Evolutionary conservation across 169 alveolate species (phyloP).

Genomic region (Eimeria nieschulzi): DNA sequence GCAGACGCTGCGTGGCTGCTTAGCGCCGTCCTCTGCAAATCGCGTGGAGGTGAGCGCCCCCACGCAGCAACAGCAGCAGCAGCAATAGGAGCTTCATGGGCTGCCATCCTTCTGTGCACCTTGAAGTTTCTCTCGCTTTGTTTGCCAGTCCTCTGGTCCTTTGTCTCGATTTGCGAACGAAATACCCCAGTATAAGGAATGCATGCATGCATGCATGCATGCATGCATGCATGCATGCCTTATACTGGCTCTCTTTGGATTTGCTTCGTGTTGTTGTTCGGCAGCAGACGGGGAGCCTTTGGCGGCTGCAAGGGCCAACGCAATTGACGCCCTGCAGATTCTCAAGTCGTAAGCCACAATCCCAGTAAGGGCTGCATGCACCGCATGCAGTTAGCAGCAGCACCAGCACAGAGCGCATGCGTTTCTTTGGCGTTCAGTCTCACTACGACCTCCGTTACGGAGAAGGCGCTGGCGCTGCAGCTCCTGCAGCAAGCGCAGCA

Average conservation of each 20-base stretch:
- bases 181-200: too few species aligned
- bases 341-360: conserved; percentile 9
- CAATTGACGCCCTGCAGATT: conserved; percentile 44
- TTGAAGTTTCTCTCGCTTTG: too few species aligned
- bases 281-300: not conserved
- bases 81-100: not conserved
- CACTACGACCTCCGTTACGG: conserved; percentile 1
- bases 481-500: conserved; percentile 29
- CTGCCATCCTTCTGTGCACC: too few species aligned
- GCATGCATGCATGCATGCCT: too few species aligned
- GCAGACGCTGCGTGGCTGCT: conserved; percentile 40
- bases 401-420: not conserved
- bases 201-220: too few species aligned
- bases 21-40: conserved; percentile 9
- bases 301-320: not conserved
- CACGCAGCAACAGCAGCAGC: conserved; percentile 10
- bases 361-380: not conserved
- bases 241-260: too few species aligned
- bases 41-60: not conserved
- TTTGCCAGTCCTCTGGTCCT: too few species aligned
- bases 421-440: conserved; percentile 1
- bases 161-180: too few species aligned
- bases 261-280: not conserved
- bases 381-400: too few species aligned
- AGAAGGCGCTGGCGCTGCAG: conserved; percentile 30